Percentiles rank a stretch among this genome's conserved stretches.
Conservation (phyloP, 139 green algal species). For the Tetraselmis striata region DNA sequence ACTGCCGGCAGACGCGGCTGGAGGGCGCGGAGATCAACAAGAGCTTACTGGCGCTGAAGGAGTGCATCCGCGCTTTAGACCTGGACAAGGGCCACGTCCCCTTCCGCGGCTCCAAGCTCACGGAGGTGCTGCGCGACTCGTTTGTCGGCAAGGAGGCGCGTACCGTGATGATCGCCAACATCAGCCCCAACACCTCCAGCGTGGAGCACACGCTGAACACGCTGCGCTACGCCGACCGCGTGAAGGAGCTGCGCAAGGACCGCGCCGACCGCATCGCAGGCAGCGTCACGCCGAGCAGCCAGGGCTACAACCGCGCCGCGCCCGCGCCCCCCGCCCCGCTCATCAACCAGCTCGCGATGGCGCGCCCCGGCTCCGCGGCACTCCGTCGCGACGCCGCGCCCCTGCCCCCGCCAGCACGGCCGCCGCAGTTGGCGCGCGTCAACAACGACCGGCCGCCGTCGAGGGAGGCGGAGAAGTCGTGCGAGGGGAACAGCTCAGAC, state of each 20-base stretch:
- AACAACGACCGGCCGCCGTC: background rate
- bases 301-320: conserved; percentile 23
- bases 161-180: conserved; percentile 98
- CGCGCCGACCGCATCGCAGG: conserved; percentile 43
- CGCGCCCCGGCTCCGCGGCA: background rate
- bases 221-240: conserved; percentile 91
- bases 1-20: conserved; percentile 74
- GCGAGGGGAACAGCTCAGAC: too few species aligned
- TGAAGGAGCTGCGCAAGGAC: conserved; percentile 85
- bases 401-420: too few species aligned
- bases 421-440: too few species aligned
- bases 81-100: conserved; percentile 84
- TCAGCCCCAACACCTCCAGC: conserved; percentile 73
- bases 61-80: conserved; percentile 90
- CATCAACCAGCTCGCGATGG: background rate
- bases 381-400: background rate
- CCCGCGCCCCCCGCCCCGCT: background rate
- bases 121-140: conserved; percentile 51
- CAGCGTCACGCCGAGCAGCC: conserved; percentile 48
- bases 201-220: conserved; percentile 99
- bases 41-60: conserved; percentile 90
- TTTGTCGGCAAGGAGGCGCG: conserved; percentile 57
- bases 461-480: background rate
- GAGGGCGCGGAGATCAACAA: conserved; percentile 99
- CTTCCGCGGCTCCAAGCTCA: conserved; percentile 92